Evolutionary conservation across 305 asterid species (phyloP).

Genomic region (Vinca major): DNA sequence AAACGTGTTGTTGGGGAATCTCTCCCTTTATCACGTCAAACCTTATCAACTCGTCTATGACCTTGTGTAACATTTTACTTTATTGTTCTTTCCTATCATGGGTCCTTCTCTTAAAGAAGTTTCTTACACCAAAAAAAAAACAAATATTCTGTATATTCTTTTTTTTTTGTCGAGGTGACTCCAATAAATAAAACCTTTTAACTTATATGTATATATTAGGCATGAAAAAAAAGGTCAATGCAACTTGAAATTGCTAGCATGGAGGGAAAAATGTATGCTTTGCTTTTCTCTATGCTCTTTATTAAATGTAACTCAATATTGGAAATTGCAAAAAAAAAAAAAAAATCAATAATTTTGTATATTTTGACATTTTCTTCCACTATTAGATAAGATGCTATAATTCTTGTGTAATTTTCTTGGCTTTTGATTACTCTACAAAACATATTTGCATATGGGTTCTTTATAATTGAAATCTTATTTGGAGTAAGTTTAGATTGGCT

Average conservation of each 20-base stretch:
- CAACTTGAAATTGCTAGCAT: neutral
- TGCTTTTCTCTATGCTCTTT: neutral
- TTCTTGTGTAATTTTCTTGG: neutral
- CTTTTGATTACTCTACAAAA: neutral
- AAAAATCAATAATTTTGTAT: too few species aligned
- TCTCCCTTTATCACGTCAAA: too few species aligned
- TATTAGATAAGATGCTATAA: neutral
- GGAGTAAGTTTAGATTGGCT: constrained; percentile 14
- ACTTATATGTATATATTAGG: constrained; percentile 3
- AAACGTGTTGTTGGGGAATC: too few species aligned
- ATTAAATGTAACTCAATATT: neutral
- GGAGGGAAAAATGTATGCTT: neutral
- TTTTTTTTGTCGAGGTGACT: constrained; percentile 47
- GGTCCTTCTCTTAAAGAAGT: constrained; percentile 35
- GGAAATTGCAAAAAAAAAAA: neutral
- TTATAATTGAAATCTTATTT: constrained; percentile 16
- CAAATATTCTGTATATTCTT: neutral
- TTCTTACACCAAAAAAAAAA: constrained; percentile 32
- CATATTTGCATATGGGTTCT: constrained; percentile 16
- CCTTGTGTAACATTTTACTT: neutral
- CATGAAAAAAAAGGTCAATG: constrained; percentile 12
- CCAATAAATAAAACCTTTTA: constrained; percentile 30
- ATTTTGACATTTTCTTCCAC: neutral
- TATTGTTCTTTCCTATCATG: constrained; percentile 26
- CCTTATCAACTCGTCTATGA: too few species aligned